Base-by-base conservation (phyloP, 225 moss, liverwort and hornwort genomes). In the Marchantia polymorpha region DNA sequence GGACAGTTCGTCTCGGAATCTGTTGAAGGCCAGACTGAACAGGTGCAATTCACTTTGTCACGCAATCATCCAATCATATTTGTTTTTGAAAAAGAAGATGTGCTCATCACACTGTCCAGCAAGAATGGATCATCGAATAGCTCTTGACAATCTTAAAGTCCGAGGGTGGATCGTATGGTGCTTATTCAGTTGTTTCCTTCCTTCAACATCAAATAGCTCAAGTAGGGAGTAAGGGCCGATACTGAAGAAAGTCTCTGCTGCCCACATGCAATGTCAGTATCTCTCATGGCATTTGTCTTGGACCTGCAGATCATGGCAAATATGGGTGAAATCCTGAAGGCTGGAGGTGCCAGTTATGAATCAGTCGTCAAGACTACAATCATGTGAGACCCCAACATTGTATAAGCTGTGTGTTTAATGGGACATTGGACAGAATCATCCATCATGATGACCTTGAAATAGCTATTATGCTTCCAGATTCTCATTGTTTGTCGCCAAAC, bases 281-380 rank as follows among this genome's bases (percentile, higher is more conserved):
- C 12, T 52, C n/a, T 0, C 51, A 74, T 30, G 54, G 16, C 55
- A 26, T 29, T 27, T 56, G 19, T 27, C n/a, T 50, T 53, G 23
- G n/a, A 52, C 26, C 30, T 78, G 80, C 90, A 99, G 99, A 82
- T 93, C 53, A 84, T 99, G 90, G 91, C 89, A 79, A 99, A 99
- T 50, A 99, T 99, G 89, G 99, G 99, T 79, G 99, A 95, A 84
- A 91, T 99, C 77, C 74, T 99, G 77, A 92, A 90, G 84, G 93
- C 90, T 74, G 95, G 92, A 74, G 99, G 93, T 84, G 89, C 92
- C 47, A 85, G 83, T 74, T 95, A 99, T 71, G 85, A 79, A 49
- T 90, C 93, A 52, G 99, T 99, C 68, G 93, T 99, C 60, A 99
- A 99, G 77, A 95, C 95, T 52, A 99, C 99, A 39, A 99, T 99